These are phyloP conservation scores for Mimosa pudica DNA, from an alignment of 306 rosid species.

Conservation along the genomic window DNA sequence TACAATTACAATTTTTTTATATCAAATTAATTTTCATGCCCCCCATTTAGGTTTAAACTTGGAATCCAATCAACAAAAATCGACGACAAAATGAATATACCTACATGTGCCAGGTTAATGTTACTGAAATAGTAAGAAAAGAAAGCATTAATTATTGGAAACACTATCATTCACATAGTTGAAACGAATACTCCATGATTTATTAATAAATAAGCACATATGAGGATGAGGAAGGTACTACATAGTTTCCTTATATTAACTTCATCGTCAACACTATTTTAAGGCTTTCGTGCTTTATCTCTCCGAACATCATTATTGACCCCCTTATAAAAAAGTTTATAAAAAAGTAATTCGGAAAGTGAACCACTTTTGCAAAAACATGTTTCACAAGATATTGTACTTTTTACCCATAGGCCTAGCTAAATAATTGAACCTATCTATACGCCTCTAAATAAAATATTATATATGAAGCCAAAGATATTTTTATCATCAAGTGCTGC, in stretches of 20 bases:
- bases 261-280: neutral
- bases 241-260: slow-evolving; percentile 1
- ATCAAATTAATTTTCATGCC: slow-evolving; percentile 14
- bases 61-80: slow-evolving; percentile 5
- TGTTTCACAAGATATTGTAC: neutral
- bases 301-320: neutral
- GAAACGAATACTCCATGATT: neutral
- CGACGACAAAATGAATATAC: slow-evolving; percentile 4
- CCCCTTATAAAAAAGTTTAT: neutral
- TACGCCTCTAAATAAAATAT: neutral
- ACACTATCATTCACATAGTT: slow-evolving; percentile 13
- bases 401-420: neutral
- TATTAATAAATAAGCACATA: slow-evolving; percentile 2
- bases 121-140: slow-evolving; percentile 3
- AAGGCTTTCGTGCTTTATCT: neutral
- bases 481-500: neutral
- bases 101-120: neutral
- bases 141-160: neutral
- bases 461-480: neutral
- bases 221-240: neutral
- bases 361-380: neutral
- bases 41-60: slow-evolving; percentile 25
- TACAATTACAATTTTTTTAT: slow-evolving; percentile 9
- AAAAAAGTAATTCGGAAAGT: neutral
- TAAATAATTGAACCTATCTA: neutral